phyloP scores from a whole-genome alignment of 495 filamentous ascomycete genomes.

The Penicillium samsonianum region DNA sequence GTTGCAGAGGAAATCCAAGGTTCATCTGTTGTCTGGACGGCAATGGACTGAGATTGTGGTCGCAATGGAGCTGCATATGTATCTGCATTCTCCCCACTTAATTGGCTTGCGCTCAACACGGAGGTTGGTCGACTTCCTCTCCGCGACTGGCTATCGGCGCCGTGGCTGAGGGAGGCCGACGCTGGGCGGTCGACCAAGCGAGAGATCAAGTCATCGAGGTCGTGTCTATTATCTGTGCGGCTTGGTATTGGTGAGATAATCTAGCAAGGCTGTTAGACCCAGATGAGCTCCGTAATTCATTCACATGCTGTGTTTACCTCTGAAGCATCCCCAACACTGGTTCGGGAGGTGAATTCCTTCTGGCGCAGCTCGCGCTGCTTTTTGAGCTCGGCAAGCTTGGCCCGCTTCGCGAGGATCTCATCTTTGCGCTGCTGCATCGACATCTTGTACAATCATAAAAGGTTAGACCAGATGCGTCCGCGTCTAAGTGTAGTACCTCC shows the following conservation, averaged over 20 bases:
- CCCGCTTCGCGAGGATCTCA: constrained; percentile 92
- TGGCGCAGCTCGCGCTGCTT: constrained; percentile 80
- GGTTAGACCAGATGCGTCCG: constrained; percentile 15
- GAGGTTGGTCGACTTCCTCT: constrained; percentile 83
- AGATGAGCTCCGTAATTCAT: constrained; percentile 21
- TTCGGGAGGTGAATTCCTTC: constrained; percentile 66
- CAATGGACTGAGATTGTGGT: constrained; percentile 49
- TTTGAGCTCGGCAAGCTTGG: constrained; percentile 93
- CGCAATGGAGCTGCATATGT: constrained; percentile 36
- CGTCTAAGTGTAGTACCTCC: constrained; percentile 15
- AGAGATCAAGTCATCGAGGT: constrained; percentile 81
- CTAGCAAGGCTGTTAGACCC: constrained; percentile 41
- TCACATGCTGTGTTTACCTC: constrained; percentile 41
- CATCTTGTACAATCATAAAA: constrained; percentile 30
- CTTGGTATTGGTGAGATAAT: constrained; percentile 66
- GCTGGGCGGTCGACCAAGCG: constrained; percentile 75
- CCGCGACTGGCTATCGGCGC: constrained; percentile 60
- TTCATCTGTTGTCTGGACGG: constrained; percentile 69
- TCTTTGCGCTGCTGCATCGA: constrained; percentile 83
- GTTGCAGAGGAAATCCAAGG: constrained; percentile 66
- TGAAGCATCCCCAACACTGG: constrained; percentile 61
- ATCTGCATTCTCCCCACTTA: constrained; percentile 71
- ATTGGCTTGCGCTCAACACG: constrained; percentile 71
- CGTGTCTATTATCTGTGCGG: constrained; percentile 69
- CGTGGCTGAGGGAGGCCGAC: constrained; percentile 69